Evolutionary conservation across 2,329 filamentous ascomycete species (phyloP).

Genomic region (Hypoxylon sp.): DNA sequence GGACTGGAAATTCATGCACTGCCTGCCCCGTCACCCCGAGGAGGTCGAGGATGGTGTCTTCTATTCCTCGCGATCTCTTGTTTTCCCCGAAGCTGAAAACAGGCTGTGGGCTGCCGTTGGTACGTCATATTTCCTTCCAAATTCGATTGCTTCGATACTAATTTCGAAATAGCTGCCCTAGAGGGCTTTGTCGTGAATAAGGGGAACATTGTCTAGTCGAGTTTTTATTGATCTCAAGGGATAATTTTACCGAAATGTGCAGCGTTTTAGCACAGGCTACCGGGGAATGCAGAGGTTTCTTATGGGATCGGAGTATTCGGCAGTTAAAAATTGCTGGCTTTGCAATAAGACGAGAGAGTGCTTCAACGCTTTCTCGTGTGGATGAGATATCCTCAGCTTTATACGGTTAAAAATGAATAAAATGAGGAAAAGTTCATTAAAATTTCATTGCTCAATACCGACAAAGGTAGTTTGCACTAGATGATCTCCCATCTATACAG

Average conservation of each 20-base stretch:
- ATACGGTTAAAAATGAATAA: neutral
- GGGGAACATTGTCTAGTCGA: slow-evolving; percentile 74
- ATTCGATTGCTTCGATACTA: slow-evolving; percentile 2
- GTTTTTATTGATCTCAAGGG: neutral
- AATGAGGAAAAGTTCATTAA: neutral
- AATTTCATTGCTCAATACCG: slow-evolving; percentile 14
- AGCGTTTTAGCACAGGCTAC: neutral
- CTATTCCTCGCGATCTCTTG: slow-evolving; percentile 86
- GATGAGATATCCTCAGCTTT: neutral
- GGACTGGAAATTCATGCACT: slow-evolving; percentile 99
- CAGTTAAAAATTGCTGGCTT: neutral
- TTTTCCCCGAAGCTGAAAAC: slow-evolving; percentile 96
- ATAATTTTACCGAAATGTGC: neutral
- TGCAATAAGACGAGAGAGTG: neutral
- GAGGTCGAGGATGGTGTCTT: slow-evolving; percentile 97
- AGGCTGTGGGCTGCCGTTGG: slow-evolving; percentile 90
- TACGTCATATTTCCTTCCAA: slow-evolving; percentile 59
- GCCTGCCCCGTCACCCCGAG: slow-evolving; percentile 89
- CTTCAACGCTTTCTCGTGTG: neutral
- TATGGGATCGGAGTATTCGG: neutral
- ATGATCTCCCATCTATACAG: slow-evolving; percentile 41
- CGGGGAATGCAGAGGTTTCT: neutral
- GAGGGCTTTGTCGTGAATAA: slow-evolving; percentile 96
- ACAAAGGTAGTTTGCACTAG: slow-evolving; percentile 44
- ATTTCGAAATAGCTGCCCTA: slow-evolving; percentile 71